Evolutionary conservation across 495 filamentous ascomycete genomes (phyloP), one percentile per base, ranked within the genome.

Genomic region (Trichoderma reesei): DNA sequence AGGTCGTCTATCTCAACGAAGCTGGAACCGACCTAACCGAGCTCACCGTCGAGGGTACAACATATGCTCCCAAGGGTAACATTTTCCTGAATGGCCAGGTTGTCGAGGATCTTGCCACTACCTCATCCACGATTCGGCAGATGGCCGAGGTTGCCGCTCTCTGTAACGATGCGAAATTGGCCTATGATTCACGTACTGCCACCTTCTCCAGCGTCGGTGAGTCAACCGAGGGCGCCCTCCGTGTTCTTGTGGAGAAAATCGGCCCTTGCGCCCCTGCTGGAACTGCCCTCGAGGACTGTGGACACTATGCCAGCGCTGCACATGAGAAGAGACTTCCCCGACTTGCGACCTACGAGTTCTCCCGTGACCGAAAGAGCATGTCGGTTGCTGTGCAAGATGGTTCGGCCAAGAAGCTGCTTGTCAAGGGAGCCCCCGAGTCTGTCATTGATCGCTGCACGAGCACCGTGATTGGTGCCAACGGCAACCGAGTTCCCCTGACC

Each of bases 321-420:
- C 97, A 95, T 72, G 93, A 96, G 77, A 78, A 85, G 63, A 81
- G 82, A 68, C 82, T 84, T 60, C 85, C 86, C 39, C 84, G 87
- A 63, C 82, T 96, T 64, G 86, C 92, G 1, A 96, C 91, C 14
- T 99, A 92, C 67, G 95, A 99, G 72, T 99, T 99, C 76, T 98
- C 95, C 5, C 87, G 95, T 70, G 95, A 98, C 73, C 84, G 95
- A 26, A 99, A 99, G 82, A 98, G 95, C 72, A 99, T 99, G 95
- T 99, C 95, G 34, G 95, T 98, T 37, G 83, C 97, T 18, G 88
- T 94, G 59, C 86, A 88, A 62, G 77, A 82, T 54, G 84, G 80
- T 59, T 80, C 79, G 48, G 73, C 85, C 41, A 83, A 93, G 73
- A 89, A 87, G 71, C 86, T 99, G 14, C 84, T 99, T 33, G 94